phyloP scores from a whole-genome alignment of 352 stramenopile species.

The Aphanomyces invadans region DNA sequence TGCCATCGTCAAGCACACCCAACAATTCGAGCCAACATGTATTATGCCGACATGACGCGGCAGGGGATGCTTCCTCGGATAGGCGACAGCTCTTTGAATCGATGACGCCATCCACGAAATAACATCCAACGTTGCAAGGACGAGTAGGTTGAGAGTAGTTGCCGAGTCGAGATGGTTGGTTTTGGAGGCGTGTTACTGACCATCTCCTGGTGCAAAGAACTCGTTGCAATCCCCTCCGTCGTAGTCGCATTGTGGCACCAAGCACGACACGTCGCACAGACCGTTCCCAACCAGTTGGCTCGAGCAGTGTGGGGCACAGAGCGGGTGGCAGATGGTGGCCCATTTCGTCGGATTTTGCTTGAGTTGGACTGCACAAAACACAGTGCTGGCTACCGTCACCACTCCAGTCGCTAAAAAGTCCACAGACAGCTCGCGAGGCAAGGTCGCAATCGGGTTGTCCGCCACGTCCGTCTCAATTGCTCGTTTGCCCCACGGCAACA shows the following conservation, averaged over 20 bases:
- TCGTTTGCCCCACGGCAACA: not conserved
- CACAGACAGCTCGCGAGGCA: not conserved
- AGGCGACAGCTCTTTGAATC: not conserved
- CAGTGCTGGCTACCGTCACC: not conserved
- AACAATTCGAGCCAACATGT: not conserved
- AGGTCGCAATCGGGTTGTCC: not conserved
- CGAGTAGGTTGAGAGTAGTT: too few species aligned
- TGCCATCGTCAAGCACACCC: not conserved
- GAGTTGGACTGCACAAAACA: not conserved
- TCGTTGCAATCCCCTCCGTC: not conserved
- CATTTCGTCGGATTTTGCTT: not conserved
- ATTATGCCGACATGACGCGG: not conserved
- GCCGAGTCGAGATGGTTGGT: too few species aligned
- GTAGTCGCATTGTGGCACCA: not conserved
- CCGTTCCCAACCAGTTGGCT: not conserved
- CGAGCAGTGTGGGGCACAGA: not conserved
- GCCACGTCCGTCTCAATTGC: not conserved
- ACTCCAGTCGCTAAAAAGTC: not conserved
- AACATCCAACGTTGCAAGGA: too few species aligned
- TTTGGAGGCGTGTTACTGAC: too few species aligned
- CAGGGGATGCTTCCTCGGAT: not conserved
- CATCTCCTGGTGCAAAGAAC: not conserved
- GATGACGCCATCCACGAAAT: too few species aligned
- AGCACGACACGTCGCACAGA: not conserved
- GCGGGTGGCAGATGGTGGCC: not conserved